Conservation (phyloP, 225 moss, liverwort and hornwort species). For the Thuidium tamariscinum region DNA sequence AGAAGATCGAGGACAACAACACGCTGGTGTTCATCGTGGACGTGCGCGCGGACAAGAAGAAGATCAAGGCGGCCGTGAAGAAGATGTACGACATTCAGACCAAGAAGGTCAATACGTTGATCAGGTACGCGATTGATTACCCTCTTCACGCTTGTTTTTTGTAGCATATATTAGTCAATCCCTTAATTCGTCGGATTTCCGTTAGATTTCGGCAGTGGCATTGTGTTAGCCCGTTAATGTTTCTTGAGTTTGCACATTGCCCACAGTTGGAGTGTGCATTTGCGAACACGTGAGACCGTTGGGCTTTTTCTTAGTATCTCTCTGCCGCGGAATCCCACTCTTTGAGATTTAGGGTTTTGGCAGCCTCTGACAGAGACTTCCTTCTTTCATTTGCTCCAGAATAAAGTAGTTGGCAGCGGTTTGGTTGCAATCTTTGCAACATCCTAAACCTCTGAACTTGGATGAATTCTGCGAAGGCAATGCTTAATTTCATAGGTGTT, state of each 20-base stretch:
- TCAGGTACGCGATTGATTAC: conserved; percentile 23
- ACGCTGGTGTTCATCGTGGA: conserved; percentile 80
- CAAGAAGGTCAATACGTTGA: conserved; percentile 83
- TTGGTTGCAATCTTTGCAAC: no score
- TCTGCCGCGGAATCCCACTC: not conserved
- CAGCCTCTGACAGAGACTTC: not conserved
- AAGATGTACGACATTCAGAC: conserved; percentile 92
- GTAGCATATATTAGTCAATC: not conserved
- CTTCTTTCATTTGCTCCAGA: not conserved
- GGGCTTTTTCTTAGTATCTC: not conserved
- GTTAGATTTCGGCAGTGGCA: no score
- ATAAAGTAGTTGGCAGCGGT: not conserved
- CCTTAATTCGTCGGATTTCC: not conserved
- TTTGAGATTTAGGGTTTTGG: not conserved
- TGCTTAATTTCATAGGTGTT: not conserved
- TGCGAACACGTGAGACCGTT: not conserved
- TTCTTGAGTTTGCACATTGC: not conserved
- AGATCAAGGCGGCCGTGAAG: conserved; percentile 82
- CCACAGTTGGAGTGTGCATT: not conserved
- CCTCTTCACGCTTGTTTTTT: not conserved
- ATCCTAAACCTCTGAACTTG: not conserved
- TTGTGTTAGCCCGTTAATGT: no score
- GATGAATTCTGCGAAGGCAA: not conserved
- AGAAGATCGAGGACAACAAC: conserved; percentile 92
- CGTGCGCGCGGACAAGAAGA: conserved; percentile 69